Base-by-base conservation (phyloP, 2,329 filamentous ascomycete genomes). In the Verticillium nonalfalfae region DNA sequence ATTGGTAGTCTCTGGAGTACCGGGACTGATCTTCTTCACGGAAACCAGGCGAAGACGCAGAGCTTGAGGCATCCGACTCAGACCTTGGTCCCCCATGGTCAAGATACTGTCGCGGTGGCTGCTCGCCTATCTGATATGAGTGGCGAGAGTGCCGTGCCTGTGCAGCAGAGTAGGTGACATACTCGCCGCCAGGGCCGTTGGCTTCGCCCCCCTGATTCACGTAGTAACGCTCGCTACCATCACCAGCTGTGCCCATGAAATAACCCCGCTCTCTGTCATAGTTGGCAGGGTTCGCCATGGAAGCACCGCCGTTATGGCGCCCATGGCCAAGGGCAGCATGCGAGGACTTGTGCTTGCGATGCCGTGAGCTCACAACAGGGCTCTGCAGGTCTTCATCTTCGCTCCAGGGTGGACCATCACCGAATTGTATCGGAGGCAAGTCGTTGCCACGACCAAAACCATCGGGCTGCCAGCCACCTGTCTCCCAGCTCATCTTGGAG, bases 351-450 rank as follows among this genome's bases (percentile, higher is more conserved):
- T 93, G 89, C 75, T 95, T 96, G 71, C 90, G 89, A 74, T 96
- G 93, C 62, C 90, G 84, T 45, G 90, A 90, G 66, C 90, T 91
- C 14, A 93, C 91, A 18, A 97, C 91, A 0, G 93, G 93, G 71
- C 93, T 96, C 70, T 95, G 91, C 54, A 97, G 82, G 74, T 98
- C 95, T 68, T 98, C 93, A 70, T 98, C 93, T 76, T 97, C 93
- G 74, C 92, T 96, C 78, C 93, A 98, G 2, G 93, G 94, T 26
- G 93, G 93, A 0, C 93, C 93, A 71, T 95, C 92, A 4, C 86
- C 90, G 68, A 95, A 94, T 57, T 91, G 86, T 71, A 95, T 93
- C 21, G 90, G 90, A 10, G 91, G 89, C 15, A 96, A 81, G 54
- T 63, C 57, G 67, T 90, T 84, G 31, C 82, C 85, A 60, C 83